Conservation (phyloP, 148 eudicot genomes). For the Rhododendron ovatum region DNA sequence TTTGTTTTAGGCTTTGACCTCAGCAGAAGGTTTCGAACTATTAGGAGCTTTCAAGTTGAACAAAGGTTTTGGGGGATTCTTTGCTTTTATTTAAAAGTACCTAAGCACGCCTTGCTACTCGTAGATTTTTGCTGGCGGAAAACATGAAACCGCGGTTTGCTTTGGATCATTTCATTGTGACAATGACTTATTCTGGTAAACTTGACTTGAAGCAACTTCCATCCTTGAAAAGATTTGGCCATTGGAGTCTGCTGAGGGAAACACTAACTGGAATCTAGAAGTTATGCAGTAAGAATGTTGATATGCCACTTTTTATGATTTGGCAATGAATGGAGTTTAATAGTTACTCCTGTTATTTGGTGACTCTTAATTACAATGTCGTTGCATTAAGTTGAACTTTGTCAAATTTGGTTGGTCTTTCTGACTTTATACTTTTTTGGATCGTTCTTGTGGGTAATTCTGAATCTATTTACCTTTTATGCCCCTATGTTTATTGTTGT, state of each 20-base stretch:
- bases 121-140: neutral
- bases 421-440: neutral
- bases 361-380: neutral
- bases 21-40: neutral
- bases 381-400: neutral
- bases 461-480: neutral
- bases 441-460: neutral
- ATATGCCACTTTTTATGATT: neutral
- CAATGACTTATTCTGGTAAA: neutral
- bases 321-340: neutral
- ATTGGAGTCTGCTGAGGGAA: neutral
- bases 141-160: neutral
- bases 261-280: neutral
- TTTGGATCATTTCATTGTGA: neutral
- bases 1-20: neutral
- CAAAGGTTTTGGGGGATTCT: neutral
- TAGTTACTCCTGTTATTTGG: neutral
- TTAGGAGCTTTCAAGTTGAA: neutral
- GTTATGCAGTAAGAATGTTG: neutral
- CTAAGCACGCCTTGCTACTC: neutral
- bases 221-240: neutral
- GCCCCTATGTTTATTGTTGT: neutral
- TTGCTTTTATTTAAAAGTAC: neutral
- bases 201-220: neutral
- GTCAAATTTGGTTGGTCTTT: neutral